These are phyloP conservation scores for Gracilaria domingensis DNA, from an alignment of 23 red algal species.

Conservation along the genomic window DNA sequence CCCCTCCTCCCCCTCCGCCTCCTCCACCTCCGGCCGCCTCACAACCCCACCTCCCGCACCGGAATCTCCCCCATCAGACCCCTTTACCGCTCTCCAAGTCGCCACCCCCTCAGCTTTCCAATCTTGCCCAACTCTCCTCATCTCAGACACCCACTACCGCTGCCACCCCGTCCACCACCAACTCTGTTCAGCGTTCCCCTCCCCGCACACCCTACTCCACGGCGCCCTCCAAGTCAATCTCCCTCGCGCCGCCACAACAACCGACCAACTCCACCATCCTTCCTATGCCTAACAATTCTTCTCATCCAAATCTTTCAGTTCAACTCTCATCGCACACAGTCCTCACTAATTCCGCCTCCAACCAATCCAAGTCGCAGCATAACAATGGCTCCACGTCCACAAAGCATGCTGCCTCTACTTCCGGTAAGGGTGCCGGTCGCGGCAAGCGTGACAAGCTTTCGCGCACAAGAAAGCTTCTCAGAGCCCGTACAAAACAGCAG, in stretches of 20 bases:
- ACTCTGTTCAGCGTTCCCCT: conserved; percentile 18
- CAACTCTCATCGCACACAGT: conserved; percentile 24
- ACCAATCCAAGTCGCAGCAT: conserved; percentile 13
- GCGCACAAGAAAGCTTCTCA: conserved; percentile 29
- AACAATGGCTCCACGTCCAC: conserved; percentile 2
- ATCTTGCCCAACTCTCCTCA: background rate
- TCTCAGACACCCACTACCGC: conserved; percentile 6
- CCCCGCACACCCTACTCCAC: conserved; percentile 8
- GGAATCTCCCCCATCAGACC: background rate
- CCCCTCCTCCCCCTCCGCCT: too few relatives aligned
- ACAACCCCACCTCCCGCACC: too few relatives aligned
- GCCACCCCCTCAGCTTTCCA: background rate
- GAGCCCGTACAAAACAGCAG: conserved; percentile 35
- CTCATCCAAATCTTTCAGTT: conserved; percentile 11
- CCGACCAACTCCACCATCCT: background rate
- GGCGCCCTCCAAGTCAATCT: background rate
- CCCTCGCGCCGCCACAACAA: background rate
- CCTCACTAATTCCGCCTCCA: conserved; percentile 26
- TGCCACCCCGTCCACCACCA: conserved; percentile 29
- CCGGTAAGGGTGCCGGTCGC: background rate
- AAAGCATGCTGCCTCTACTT: background rate
- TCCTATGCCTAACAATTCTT: conserved; percentile 23
- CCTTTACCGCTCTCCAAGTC: background rate
- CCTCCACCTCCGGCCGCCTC: too few relatives aligned
- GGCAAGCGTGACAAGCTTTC: conserved; percentile 12